A percentile compares a stretch with the other conserved stretches of the same genome.
Evolutionary conservation across 2,329 filamentous ascomycete genomes (phyloP).

Genomic region (Aquanectria penicillioides): DNA sequence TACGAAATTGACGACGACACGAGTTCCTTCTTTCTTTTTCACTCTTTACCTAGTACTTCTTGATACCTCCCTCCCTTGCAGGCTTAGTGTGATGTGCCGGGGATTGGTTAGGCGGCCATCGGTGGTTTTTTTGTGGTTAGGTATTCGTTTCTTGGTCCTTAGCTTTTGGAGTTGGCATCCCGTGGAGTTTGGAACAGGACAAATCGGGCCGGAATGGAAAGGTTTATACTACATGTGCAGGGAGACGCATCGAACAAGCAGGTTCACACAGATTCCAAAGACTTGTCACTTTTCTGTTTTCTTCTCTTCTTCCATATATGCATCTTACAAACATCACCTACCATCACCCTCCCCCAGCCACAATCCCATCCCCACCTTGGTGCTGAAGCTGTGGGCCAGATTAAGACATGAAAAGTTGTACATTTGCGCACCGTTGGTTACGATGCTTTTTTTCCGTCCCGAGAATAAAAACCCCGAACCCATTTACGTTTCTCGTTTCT

Average conservation of each 20-base stretch:
- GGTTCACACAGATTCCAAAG: slow-evolving; percentile 5
- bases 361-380: too few relatives aligned
- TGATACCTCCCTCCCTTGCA: slow-evolving; percentile 9
- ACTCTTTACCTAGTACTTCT: slow-evolving; percentile 19
- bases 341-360: neutral
- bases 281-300: slow-evolving; percentile 2
- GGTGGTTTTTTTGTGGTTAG: slow-evolving; percentile 18
- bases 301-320: neutral
- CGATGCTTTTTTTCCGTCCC: too few relatives aligned
- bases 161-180: slow-evolving; percentile 22
- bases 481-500: too few relatives aligned
- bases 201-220: neutral
- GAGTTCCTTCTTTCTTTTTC: slow-evolving; percentile 29
- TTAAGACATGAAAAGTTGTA: too few relatives aligned
- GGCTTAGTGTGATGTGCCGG: neutral
- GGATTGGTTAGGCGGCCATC: slow-evolving; percentile 6
- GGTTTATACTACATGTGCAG: slow-evolving; percentile 6
- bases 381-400: too few relatives aligned
- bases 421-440: too few relatives aligned
- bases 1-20: slow-evolving; percentile 43
- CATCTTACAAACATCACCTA: neutral
- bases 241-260: neutral
- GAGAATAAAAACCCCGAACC: too few relatives aligned
- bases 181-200: slow-evolving; percentile 21
- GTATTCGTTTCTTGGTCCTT: slow-evolving; percentile 7